Evolutionary conservation across 331 rosid species (phyloP), one percentile per base, ranked within the genome.

Genomic region (Acacia pycnantha): DNA sequence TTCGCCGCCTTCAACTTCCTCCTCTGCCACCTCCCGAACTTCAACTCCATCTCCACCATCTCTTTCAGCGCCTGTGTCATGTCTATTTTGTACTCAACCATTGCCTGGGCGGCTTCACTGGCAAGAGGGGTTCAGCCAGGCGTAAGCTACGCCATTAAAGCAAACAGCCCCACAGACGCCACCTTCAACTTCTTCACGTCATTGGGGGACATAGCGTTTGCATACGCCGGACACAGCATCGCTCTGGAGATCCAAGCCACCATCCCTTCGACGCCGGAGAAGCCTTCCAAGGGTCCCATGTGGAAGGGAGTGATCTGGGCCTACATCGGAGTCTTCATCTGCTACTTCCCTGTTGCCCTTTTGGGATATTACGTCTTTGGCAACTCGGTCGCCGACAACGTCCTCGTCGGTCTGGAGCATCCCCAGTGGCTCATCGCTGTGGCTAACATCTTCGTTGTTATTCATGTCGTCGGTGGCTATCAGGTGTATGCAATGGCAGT

Each of bases 21-120:
- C 21, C 90, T 92, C 10, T 85, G 92, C 22, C 97, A 91, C 37
- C 90, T 87, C 77, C 98, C 98, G 22, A 94, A 86, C 77, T 90
- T 94, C 85, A 86, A 92, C 85, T 89, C 98, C 78, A 90, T 92
- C 24, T 76, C 94, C 11, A 77, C 56, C n/a, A 48, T 94, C 84
- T 94, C 97, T 0, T 70, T 94, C 5, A 88, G 86, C 1, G 98
- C 97, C 0, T 93, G 97, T 0, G 79, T 87, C 82, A 94, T 94
- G 98, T 94, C 97, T 40, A 26, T 48, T 3, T 18, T 48, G 97
- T 90, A 85, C 21, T 48, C 53, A 0, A 48, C 53, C 18, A 48
- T 48, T 3, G 16, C 53, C 1, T 48, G 53, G 53, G 15, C 6
- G 1, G 5, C 53, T 13, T 48, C 53, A 48, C 1, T 48, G 53